These are phyloP conservation scores for Thyridium curvatum DNA, from an alignment of 2,329 filamentous ascomycete species.

Conservation along the genomic window DNA sequence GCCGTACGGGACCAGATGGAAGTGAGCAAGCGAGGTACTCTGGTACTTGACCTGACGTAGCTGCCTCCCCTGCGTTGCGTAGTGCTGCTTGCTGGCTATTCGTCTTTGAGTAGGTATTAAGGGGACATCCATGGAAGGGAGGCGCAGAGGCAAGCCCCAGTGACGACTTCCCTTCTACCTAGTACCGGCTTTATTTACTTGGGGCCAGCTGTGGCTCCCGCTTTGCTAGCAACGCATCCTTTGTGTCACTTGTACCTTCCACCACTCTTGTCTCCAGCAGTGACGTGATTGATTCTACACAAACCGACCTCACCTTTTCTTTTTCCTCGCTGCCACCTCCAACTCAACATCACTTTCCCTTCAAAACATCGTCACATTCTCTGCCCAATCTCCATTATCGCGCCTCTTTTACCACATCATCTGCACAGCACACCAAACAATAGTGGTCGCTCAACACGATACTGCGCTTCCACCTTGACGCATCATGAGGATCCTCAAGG, in stretches of 20 bases:
- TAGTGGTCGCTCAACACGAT: neutral
- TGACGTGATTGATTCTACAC: constrained; percentile 10
- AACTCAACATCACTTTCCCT: neutral
- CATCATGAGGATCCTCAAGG: constrained; percentile 69
- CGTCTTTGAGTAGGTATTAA: too few relatives aligned
- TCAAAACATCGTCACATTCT: neutral
- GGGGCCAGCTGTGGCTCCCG: neutral
- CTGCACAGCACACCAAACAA: neutral
- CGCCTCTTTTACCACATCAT: neutral
- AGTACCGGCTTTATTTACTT: neutral
- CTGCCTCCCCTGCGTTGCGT: too few relatives aligned
- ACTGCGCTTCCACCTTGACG: neutral
- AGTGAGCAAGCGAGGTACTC: too few relatives aligned
- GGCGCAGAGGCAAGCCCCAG: too few relatives aligned
- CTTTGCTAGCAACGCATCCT: neutral
- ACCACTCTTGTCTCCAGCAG: neutral
- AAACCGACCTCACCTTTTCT: neutral
- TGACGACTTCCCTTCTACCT: too few relatives aligned
- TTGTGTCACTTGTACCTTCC: too few relatives aligned
- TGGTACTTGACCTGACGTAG: too few relatives aligned
- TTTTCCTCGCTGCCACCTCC: neutral
- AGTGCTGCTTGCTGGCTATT: too few relatives aligned
- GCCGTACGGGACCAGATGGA: too few relatives aligned
- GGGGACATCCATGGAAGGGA: neutral
- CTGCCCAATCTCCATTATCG: neutral